phyloP scores from a whole-genome alignment of 805 yeast genomes.

The Sugiyamaella boreocaroliniensis region DNA sequence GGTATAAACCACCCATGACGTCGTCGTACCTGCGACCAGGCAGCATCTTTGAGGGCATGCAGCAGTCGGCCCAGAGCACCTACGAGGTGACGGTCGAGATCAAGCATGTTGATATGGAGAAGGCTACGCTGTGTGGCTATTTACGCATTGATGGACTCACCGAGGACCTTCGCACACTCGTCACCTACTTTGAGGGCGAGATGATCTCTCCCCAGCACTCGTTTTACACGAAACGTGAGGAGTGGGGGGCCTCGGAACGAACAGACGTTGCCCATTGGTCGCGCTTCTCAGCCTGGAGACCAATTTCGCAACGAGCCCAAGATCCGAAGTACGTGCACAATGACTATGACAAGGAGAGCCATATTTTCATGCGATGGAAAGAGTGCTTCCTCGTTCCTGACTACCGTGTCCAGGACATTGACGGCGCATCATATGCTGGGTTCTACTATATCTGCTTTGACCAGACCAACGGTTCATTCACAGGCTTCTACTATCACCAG shows the following conservation, averaged over 20 bases:
- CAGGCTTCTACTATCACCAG: slow-evolving; percentile 77
- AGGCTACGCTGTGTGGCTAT: slow-evolving; percentile 51
- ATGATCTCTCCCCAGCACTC: slow-evolving; percentile 55
- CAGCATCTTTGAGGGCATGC: slow-evolving; percentile 57
- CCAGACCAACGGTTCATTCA: slow-evolving; percentile 64
- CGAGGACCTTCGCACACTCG: slow-evolving; percentile 51
- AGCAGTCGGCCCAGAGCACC: slow-evolving; percentile 57
- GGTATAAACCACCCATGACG: not conserved
- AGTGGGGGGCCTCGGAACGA: slow-evolving; percentile 58
- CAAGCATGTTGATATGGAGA: slow-evolving; percentile 56
- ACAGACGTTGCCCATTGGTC: slow-evolving; percentile 64
- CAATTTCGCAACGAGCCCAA: slow-evolving; percentile 22
- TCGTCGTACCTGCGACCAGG: slow-evolving; percentile 45
- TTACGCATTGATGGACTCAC: slow-evolving; percentile 58
- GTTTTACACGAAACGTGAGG: slow-evolving; percentile 49
- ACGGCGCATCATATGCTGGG: slow-evolving; percentile 85
- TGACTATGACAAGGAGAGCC: slow-evolving; percentile 36
- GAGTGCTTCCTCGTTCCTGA: slow-evolving; percentile 83
- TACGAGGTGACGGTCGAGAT: slow-evolving; percentile 66
- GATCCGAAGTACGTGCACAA: slow-evolving; percentile 27
- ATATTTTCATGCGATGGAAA: slow-evolving; percentile 90
- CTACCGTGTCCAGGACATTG: slow-evolving; percentile 51
- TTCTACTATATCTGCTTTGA: slow-evolving; percentile 83
- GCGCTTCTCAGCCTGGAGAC: slow-evolving; percentile 44
- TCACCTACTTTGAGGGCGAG: slow-evolving; percentile 70